Conservation (phyloP, 2,329 filamentous ascomycete genomes). For the Colletotrichum neosansevieriae region DNA sequence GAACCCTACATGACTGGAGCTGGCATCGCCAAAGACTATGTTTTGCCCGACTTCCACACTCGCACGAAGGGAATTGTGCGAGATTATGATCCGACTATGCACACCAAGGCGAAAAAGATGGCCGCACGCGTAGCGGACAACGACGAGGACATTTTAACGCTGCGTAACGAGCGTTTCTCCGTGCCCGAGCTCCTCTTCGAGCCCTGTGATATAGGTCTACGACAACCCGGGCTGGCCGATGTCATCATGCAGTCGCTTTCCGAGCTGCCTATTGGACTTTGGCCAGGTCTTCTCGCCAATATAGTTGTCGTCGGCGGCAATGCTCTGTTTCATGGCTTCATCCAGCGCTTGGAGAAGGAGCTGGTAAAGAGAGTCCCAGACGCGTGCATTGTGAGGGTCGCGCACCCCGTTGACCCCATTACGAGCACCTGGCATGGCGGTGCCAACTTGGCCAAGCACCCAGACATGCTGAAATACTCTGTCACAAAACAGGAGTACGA, state of each 20-base stretch:
- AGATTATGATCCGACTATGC: slow-evolving; percentile 78
- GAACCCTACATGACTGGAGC: slow-evolving; percentile 61
- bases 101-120: slow-evolving; percentile 64
- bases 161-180: slow-evolving; percentile 92
- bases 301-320: slow-evolving; percentile 92
- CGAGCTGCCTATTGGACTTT: slow-evolving; percentile 82
- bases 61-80: slow-evolving; percentile 75
- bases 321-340: slow-evolving; percentile 82
- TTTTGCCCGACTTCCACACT: slow-evolving; percentile 83
- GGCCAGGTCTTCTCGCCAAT: slow-evolving; percentile 87
- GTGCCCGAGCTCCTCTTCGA: slow-evolving; percentile 92
- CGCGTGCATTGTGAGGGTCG: slow-evolving; percentile 82
- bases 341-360: slow-evolving; percentile 82
- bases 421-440: slow-evolving; percentile 88
- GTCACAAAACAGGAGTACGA: slow-evolving; percentile 94
- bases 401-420: slow-evolving; percentile 77
- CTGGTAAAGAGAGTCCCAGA: slow-evolving; percentile 78
- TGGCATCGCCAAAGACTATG: slow-evolving; percentile 87
- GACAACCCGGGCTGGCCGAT: slow-evolving; percentile 84
- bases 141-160: slow-evolving; percentile 83
- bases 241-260: slow-evolving; percentile 84
- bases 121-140: slow-evolving; percentile 51
- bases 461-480: slow-evolving; percentile 73
- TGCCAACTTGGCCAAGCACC: slow-evolving; percentile 79
- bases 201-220: slow-evolving; percentile 86